phyloP scores from a whole-genome alignment of 2,329 filamentous ascomycete species.

The Fusarium haematococcum region DNA sequence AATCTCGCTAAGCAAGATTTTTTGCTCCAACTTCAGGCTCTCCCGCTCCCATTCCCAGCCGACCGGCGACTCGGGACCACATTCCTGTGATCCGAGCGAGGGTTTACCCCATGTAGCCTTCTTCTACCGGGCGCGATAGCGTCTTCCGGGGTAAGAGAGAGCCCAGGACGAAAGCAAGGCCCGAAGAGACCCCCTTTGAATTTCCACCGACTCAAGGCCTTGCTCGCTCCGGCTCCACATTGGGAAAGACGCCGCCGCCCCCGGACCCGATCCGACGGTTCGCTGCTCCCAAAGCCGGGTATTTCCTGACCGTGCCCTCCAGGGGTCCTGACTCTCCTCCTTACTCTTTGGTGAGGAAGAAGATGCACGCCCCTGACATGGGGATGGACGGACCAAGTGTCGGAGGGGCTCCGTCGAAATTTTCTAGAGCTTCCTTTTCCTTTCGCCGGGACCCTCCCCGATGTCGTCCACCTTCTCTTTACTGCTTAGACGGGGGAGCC shows the following conservation, averaged over 20 bases:
- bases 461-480: constrained; percentile 36
- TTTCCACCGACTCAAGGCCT: constrained; percentile 3
- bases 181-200: background rate
- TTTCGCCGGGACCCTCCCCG: constrained; percentile 16
- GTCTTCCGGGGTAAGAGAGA: background rate
- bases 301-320: constrained; percentile 23
- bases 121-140: background rate
- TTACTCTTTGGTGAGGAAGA: constrained; percentile 21
- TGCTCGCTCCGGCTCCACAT: constrained; percentile 10
- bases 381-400: background rate
- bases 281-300: constrained; percentile 21
- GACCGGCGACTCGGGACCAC: constrained; percentile 21
- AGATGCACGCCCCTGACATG: constrained; percentile 14
- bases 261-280: constrained; percentile 41
- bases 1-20: background rate
- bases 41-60: constrained; percentile 13
- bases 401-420: constrained; percentile 10
- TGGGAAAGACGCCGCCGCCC: background rate
- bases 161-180: background rate
- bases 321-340: constrained; percentile 9
- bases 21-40: constrained; percentile 9
- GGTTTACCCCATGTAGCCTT: constrained; percentile 2
- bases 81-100: constrained; percentile 30
- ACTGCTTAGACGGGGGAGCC: constrained; percentile 8
- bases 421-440: constrained; percentile 35